Conservation (phyloP, 1,139 yeast species). For the Tardiomyces depauwii region DNA sequence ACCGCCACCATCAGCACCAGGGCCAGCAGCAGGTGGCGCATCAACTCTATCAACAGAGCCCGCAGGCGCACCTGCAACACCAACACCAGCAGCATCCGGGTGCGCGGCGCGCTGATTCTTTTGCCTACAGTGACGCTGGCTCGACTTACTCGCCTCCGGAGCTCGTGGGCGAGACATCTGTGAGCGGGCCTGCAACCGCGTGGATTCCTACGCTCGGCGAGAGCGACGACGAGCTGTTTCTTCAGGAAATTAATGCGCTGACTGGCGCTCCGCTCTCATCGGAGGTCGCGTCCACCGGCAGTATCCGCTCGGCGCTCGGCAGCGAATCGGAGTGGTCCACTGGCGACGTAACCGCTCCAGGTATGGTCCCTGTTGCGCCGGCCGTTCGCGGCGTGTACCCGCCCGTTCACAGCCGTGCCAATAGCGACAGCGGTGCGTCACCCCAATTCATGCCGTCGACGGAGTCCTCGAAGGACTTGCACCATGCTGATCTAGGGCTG, state of each 20-base stretch:
- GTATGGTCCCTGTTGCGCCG: conserved; percentile 1
- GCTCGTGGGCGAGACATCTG: conserved; percentile 1
- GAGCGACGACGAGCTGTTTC: not conserved
- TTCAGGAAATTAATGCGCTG: not conserved
- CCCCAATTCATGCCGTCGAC: conserved; percentile 2
- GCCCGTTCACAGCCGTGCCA: conserved; percentile 14
- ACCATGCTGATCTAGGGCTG: not conserved
- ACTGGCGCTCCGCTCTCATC: not conserved
- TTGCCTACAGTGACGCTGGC: not conserved
- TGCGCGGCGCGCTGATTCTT: not conserved
- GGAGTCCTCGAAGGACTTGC: not conserved
- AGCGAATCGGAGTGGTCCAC: not conserved
- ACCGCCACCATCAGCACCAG: too few relatives aligned
- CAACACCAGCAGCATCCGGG: too few relatives aligned
- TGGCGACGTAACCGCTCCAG: not conserved
- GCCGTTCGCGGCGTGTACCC: conserved; percentile 13
- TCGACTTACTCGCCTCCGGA: conserved; percentile 9
- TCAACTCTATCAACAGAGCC: too few relatives aligned
- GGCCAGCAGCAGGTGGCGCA: not conserved
- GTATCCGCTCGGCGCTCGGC: not conserved
- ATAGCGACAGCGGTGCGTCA: conserved; percentile 10
- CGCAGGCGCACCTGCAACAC: too few relatives aligned
- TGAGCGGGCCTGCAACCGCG: conserved; percentile 5
- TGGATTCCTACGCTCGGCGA: conserved; percentile 1
- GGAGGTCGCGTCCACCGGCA: not conserved